Evolutionary conservation across 768 basidiomycete genomes (phyloP), one percentile per base, ranked within the genome.

Genomic region (Pleurotus pulmonarius): DNA sequence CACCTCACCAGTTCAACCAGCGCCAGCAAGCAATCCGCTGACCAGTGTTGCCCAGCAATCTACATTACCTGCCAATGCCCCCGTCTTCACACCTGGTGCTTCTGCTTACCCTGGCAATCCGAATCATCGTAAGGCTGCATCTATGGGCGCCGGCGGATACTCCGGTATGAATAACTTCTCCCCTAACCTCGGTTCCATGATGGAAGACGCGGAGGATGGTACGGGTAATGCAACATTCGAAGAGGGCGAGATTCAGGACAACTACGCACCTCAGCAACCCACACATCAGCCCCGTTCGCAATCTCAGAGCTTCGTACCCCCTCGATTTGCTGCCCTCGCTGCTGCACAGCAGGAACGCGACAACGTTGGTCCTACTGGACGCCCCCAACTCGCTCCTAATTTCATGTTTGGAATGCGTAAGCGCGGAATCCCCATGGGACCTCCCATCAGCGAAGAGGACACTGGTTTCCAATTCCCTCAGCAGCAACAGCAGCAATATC

Each of bases 361-460:
- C 59, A 44, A 74, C 56, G 63, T 88, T 49, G 86, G 90, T 29
- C 83, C 90, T 13, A 81, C 87, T 25, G 88, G 91, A 45, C 86
- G 93, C 59, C 93, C 92, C 39, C 92, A 94, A 67, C 83, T 95
- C 39, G 92, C 92, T 9, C 93, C 93, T n/a, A 78, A 80, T 48
- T 96, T 97, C 72, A 92, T 88, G 79, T 97, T 95, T 69, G 94
- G 93, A 48, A 83, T 85, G 56, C 75, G 84, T 24, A 84, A 81
- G 65, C 75, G 77, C 40, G 71, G 76, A 37, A 73, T 77, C 22
- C 78, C 82, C 11, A 77, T 88, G 72, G 88, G 83, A 3, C 87
- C 89, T 25, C 75, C 89, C 37, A 88, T 90, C 65, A 88, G 81
- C 58, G 90, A 92, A 68, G 92, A 92, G 59, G 92, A 92, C 64